Conservation (phyloP, 2,329 filamentous ascomycete species). For the Plenodomus biglobosus region DNA sequence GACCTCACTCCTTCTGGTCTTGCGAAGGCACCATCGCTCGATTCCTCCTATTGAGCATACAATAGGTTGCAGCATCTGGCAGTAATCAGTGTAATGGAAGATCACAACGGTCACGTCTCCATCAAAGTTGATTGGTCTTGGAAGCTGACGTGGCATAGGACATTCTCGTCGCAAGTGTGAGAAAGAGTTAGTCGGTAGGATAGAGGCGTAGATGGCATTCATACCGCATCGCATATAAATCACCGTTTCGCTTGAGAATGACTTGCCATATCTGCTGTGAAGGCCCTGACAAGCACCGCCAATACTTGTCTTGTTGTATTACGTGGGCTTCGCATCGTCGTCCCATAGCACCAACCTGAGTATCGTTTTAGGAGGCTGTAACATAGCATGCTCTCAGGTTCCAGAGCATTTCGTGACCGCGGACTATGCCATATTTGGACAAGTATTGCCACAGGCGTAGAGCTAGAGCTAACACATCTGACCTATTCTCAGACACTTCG, state of each 20-base stretch:
- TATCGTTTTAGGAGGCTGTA: neutral
- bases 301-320: neutral
- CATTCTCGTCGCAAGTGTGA: neutral
- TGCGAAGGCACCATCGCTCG: neutral
- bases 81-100: no score
- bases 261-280: neutral
- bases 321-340: neutral
- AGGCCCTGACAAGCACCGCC: neutral
- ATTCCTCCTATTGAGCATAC: neutral
- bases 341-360: neutral
- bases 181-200: neutral
- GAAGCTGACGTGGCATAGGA: neutral
- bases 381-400: neutral
- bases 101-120: no score
- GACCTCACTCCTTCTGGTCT: constrained; percentile 1
- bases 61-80: neutral
- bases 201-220: neutral
- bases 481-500: no score
- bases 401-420: neutral
- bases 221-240: neutral
- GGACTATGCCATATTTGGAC: constrained; percentile 1
- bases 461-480: constrained; percentile 6
- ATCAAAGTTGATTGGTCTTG: no score
- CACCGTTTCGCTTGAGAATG: neutral
- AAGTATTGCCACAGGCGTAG: constrained; percentile 4